A percentile compares a stretch with the other conserved stretches of the same genome.
These are phyloP conservation scores for Botryotinia globosa DNA, from an alignment of 2,329 filamentous ascomycete species.

Conservation along the genomic window DNA sequence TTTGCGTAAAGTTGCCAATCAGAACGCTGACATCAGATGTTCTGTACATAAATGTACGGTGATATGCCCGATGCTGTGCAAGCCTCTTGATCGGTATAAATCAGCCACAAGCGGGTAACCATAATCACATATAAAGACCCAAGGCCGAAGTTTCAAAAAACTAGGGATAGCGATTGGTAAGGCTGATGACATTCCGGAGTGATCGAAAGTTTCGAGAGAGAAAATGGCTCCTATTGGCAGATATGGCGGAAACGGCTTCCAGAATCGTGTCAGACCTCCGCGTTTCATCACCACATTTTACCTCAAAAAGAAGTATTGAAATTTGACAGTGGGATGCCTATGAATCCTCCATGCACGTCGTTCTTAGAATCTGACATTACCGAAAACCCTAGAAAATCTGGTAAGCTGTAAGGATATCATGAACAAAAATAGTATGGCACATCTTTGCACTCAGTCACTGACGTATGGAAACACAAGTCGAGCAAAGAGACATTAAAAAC, in stretches of 20 bases:
- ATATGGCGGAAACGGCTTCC: background rate
- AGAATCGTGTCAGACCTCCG: constrained; percentile 6
- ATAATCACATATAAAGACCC: background rate
- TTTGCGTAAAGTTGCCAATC: constrained; percentile 18
- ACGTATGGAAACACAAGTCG: background rate
- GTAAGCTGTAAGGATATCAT: background rate
- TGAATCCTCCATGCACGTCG: constrained; percentile 1
- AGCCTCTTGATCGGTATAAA: constrained; percentile 9
- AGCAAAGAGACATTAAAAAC: background rate
- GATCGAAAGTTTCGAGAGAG: background rate
- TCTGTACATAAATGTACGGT: background rate
- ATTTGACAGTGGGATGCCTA: background rate
- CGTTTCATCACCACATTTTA: constrained; percentile 14
- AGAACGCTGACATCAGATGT: background rate
- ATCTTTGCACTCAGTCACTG: too few relatives aligned
- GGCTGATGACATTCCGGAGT: constrained; percentile 20
- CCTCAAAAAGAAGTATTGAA: background rate
- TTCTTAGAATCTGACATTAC: constrained; percentile 6
- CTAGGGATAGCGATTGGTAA: constrained; percentile 21
- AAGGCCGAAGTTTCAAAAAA: background rate
- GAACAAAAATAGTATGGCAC: background rate
- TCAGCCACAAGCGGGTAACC: constrained; percentile 5
- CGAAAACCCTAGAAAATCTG: background rate
- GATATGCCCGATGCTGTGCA: constrained; percentile 12
- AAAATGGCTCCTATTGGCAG: background rate